These are phyloP conservation scores for Cryptomeria japonica DNA, from an alignment of 75 land plant species.

Conservation along the genomic window DNA sequence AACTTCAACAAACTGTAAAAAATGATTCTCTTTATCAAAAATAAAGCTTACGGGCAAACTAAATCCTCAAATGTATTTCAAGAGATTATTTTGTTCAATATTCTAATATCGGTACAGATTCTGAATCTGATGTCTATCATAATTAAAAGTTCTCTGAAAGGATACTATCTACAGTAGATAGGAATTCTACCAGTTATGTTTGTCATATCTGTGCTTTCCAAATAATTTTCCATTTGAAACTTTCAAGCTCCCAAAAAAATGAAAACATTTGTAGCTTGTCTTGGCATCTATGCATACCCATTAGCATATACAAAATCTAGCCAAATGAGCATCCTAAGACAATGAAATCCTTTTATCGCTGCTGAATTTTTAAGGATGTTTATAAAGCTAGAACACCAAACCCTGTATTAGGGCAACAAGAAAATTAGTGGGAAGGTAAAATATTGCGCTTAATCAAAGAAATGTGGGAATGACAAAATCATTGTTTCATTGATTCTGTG, in stretches of 20 bases:
- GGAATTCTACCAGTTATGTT: neutral
- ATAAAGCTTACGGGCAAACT: neutral
- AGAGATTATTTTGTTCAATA: neutral
- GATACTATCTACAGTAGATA: neutral
- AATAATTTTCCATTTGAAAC: neutral
- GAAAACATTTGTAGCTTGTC: neutral
- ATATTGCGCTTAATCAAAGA: neutral
- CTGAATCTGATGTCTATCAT: neutral
- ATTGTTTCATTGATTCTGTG: neutral
- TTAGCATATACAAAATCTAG: neutral
- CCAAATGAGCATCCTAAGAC: neutral
- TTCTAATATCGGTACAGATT: neutral
- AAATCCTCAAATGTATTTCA: neutral
- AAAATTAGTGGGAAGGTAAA: neutral
- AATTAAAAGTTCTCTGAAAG: neutral
- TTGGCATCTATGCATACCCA: neutral
- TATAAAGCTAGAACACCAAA: neutral
- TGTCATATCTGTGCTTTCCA: neutral
- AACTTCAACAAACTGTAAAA: neutral
- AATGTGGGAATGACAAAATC: neutral
- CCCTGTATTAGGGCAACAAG: neutral
- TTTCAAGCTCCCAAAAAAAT: neutral
- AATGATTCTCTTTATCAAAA: neutral
- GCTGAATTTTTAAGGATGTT: neutral
- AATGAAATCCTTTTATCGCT: neutral